Percentiles rank a stretch among this genome's conserved stretches.
Evolutionary conservation across 2,329 filamentous ascomycete genomes (phyloP).

Genomic region (Fusarium keratoplasticum): DNA sequence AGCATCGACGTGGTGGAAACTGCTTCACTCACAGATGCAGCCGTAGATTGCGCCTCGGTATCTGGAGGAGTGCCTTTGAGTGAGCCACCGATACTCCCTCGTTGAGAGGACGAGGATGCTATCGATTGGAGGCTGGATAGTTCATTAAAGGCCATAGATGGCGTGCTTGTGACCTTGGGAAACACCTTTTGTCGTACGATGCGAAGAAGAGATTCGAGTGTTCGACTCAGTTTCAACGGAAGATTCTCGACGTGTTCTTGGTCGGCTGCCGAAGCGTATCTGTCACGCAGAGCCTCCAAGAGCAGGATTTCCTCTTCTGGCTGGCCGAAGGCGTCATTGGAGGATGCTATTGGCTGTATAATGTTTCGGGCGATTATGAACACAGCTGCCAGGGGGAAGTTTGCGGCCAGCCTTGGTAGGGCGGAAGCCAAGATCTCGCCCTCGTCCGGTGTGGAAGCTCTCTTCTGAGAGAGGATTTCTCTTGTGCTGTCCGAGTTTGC

Average conservation of each 20-base stretch:
- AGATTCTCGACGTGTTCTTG: constrained; percentile 34
- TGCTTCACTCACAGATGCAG: constrained; percentile 23
- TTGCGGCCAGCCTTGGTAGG: constrained; percentile 34
- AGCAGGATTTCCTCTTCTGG: constrained; percentile 43
- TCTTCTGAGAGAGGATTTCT: background rate
- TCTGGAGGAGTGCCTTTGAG: constrained; percentile 40
- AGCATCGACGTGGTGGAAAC: constrained; percentile 29
- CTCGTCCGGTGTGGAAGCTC: constrained; percentile 3
- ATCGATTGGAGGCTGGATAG: constrained; percentile 38
- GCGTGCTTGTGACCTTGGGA: constrained; percentile 23
- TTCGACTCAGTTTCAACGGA: constrained; percentile 34
- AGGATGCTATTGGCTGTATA: constrained; percentile 30
- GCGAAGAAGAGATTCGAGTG: constrained; percentile 26
- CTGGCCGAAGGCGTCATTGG: constrained; percentile 8
- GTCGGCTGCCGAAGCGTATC: constrained; percentile 29
- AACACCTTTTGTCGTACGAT: constrained; percentile 35
- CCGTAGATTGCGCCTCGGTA: constrained; percentile 27
- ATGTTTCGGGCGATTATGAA: constrained; percentile 35
- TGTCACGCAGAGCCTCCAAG: constrained; percentile 39
- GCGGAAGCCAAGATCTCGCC: constrained; percentile 12
- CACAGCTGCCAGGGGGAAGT: constrained; percentile 38
- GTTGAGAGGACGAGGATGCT: constrained; percentile 37
- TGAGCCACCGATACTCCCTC: constrained; percentile 29
- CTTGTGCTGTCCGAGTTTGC: background rate
- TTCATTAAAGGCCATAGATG: constrained; percentile 40